Conservation (phyloP, 2,329 filamentous ascomycete species). For the Chaetothyriales sp. region DNA sequence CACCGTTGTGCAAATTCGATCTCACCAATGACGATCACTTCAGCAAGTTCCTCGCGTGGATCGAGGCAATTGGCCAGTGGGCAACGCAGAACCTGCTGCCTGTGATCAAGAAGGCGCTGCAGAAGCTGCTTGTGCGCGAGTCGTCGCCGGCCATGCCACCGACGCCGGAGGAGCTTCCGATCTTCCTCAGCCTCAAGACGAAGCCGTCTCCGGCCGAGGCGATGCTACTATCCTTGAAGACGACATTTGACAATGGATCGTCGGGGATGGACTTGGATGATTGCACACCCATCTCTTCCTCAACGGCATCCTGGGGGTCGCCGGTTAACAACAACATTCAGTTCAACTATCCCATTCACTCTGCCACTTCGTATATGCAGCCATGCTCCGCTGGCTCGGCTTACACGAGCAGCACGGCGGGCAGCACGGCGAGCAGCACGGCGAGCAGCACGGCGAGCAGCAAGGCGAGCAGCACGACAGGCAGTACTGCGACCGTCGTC, state of each 20-base stretch:
- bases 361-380: not conserved
- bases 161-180: slow-evolving; percentile 6
- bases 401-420: not conserved
- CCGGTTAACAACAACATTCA: slow-evolving; percentile 5
- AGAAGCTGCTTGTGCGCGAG: slow-evolving; percentile 5
- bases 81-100: slow-evolving; percentile 12
- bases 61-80: slow-evolving; percentile 17
- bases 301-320: slow-evolving; percentile 16
- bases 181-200: slow-evolving; percentile 7
- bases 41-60: slow-evolving; percentile 13
- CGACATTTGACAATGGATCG: slow-evolving; percentile 13
- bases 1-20: slow-evolving; percentile 17
- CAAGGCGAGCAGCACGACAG: no score
- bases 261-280: slow-evolving; percentile 16
- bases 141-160: slow-evolving; percentile 8
- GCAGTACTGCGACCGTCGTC: not conserved
- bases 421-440: no score
- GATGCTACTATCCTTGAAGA: slow-evolving; percentile 12
- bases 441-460: no score
- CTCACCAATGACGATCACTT: slow-evolving; percentile 15
- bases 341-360: not conserved
- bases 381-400: not conserved
- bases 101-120: slow-evolving; percentile 12
- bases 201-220: slow-evolving; percentile 7
- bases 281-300: slow-evolving; percentile 15